Evolutionary conservation across 2,329 filamentous ascomycete genomes (phyloP).

Genomic region (Penicillium sp.): DNA sequence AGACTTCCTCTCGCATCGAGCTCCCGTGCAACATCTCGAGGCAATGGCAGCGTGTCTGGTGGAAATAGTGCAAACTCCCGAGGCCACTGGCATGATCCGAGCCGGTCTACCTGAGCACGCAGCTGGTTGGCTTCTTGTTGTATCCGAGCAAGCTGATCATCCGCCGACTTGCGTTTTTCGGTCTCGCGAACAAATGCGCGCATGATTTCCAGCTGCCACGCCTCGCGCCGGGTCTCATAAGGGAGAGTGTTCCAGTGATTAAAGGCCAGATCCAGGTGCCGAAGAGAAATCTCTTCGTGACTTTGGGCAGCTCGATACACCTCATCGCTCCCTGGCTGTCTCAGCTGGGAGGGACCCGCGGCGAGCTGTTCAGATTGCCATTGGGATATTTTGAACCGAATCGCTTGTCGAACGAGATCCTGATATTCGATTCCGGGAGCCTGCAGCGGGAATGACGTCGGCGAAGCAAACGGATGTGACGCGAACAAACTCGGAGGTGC

Average conservation of each 20-base stretch:
- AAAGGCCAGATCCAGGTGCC: constrained; percentile 73
- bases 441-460: constrained; percentile 73
- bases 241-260: constrained; percentile 67
- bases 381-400: constrained; percentile 60
- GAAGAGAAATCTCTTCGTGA: constrained; percentile 63
- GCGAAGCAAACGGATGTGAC: constrained; percentile 68
- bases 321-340: constrained; percentile 33
- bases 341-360: constrained; percentile 37
- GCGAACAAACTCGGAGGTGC: constrained; percentile 78
- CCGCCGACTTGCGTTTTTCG: constrained; percentile 41
- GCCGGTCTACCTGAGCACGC: constrained; percentile 44
- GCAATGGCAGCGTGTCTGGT: constrained; percentile 40
- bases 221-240: constrained; percentile 45
- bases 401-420: constrained; percentile 62
- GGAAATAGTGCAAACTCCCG: constrained; percentile 46
- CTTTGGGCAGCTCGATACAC: constrained; percentile 48
- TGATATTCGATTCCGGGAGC: constrained; percentile 69
- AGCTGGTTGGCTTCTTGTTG: constrained; percentile 47
- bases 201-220: constrained; percentile 45
- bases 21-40: constrained; percentile 36
- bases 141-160: constrained; percentile 41
- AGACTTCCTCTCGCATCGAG: constrained; percentile 34
- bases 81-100: constrained; percentile 46
- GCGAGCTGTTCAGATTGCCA: constrained; percentile 52
- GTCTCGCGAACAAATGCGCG: constrained; percentile 44